A percentile compares a stretch with the other conserved stretches of the same genome.
phyloP scores from a whole-genome alignment of 2,329 filamentous ascomycete genomes.

The Xylariaceae sp. region DNA sequence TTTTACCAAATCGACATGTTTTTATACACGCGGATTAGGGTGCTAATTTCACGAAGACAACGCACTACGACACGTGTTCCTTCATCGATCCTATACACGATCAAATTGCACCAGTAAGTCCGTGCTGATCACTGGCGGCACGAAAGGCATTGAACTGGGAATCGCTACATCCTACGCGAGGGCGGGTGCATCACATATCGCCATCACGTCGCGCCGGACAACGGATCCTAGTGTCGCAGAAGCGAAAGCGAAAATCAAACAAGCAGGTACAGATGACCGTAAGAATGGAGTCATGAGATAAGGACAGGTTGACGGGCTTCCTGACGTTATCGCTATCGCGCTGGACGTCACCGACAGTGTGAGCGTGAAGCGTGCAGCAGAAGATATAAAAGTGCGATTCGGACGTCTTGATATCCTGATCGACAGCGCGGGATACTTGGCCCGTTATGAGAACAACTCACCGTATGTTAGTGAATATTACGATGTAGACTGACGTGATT shows the following conservation, averaged over 20 bases:
- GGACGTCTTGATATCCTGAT: conserved; percentile 39
- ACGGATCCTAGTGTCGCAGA: conserved; percentile 32
- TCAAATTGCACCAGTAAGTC: conserved; percentile 35
- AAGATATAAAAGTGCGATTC: conserved; percentile 24
- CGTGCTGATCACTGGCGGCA: conserved; percentile 52
- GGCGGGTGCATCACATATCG: conserved; percentile 49
- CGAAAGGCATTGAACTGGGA: conserved; percentile 50
- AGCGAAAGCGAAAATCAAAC: conserved; percentile 28
- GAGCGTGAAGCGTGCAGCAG: conserved; percentile 30
- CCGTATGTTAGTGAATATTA: conserved; percentile 2
- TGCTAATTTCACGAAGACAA: conserved; percentile 24
- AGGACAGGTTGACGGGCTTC: too few species aligned
- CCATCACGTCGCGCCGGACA: conserved; percentile 49
- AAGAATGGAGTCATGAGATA: conserved; percentile 21
- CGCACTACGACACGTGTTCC: conserved; percentile 49
- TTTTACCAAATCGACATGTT: too few species aligned
- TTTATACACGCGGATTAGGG: conserved; percentile 17
- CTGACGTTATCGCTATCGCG: conserved; percentile 39
- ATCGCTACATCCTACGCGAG: conserved; percentile 53
- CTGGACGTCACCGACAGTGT: conserved; percentile 35
- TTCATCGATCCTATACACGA: conserved; percentile 41
- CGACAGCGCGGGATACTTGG: conserved; percentile 42
- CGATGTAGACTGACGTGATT: not conserved
- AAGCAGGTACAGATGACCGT: conserved; percentile 31
- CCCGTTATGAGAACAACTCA: conserved; percentile 31